phyloP scores from a whole-genome alignment of 2,329 filamentous ascomycete species.

The Colletotrichum cuscutae region DNA sequence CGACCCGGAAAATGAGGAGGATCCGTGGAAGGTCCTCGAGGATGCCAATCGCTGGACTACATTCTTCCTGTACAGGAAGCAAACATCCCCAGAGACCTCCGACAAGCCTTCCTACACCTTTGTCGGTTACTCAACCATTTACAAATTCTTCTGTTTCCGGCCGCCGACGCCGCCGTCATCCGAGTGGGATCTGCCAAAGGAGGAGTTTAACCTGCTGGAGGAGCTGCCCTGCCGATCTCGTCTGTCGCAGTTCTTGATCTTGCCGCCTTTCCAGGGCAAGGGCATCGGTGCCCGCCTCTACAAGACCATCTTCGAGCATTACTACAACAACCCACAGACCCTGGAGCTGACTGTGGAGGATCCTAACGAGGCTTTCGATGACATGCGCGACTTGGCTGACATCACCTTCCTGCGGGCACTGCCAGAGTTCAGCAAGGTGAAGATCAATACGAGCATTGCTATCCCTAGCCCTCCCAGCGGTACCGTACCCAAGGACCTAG shows the following conservation, averaged over 20 bases:
- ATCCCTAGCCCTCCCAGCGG: constrained; percentile 58
- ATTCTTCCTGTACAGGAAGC: constrained; percentile 85
- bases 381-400: constrained; percentile 81
- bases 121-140: constrained; percentile 89
- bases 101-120: constrained; percentile 77
- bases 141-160: constrained; percentile 80
- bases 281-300: constrained; percentile 87
- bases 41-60: constrained; percentile 89
- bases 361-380: constrained; percentile 87
- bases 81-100: constrained; percentile 50
- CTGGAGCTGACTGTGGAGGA: constrained; percentile 93
- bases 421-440: constrained; percentile 67
- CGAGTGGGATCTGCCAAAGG: constrained; percentile 56
- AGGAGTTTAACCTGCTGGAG: constrained; percentile 61
- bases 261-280: constrained; percentile 85
- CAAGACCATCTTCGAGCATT: constrained; percentile 77
- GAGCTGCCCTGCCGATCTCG: constrained; percentile 81
- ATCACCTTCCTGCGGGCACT: constrained; percentile 70
- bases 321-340: constrained; percentile 74
- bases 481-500: constrained; percentile 58
- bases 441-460: constrained; percentile 61
- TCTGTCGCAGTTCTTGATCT: constrained; percentile 92
- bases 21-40: constrained; percentile 34
- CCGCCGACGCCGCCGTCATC: constrained; percentile 56
- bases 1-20: constrained; percentile 52